phyloP scores from a whole-genome alignment of 2,329 filamentous ascomycete species.

The Claviceps capensis region DNA sequence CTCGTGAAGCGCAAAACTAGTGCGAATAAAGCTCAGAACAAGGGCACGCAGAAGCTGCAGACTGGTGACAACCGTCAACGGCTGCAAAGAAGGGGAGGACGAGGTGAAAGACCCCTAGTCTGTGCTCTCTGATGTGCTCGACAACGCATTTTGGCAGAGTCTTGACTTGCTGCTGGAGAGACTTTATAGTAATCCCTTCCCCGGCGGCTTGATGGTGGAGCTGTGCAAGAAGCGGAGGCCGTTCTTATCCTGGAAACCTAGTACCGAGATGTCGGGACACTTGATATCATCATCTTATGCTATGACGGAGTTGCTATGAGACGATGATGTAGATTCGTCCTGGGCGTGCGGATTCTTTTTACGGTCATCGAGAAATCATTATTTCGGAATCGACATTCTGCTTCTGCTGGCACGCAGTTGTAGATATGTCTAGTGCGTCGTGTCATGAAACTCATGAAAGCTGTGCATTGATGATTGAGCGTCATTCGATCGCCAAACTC shows the following conservation, averaged over 20 bases:
- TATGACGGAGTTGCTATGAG: neutral
- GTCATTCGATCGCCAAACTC: neutral
- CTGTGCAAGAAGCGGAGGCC: too few species aligned
- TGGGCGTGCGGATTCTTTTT: neutral
- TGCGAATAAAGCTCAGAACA: conserved; percentile 14
- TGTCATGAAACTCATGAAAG: neutral
- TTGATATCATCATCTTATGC: neutral
- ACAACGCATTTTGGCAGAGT: neutral
- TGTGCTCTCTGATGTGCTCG: conserved; percentile 14
- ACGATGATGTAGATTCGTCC: neutral
- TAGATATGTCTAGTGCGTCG: too few species aligned
- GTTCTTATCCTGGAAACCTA: neutral
- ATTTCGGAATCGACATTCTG: neutral
- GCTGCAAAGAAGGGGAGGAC: conserved; percentile 9
- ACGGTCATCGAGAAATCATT: too few species aligned
- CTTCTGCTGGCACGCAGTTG: neutral
- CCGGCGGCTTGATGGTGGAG: neutral
- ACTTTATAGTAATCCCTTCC: neutral
- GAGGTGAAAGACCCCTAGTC: conserved; percentile 14
- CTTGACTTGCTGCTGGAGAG: neutral
- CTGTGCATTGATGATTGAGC: neutral
- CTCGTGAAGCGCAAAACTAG: conserved; percentile 19
- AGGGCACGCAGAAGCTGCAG: conserved; percentile 15
- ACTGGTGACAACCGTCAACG: conserved; percentile 9
- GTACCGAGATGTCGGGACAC: neutral